Base-by-base conservation (phyloP, 1,284 basidiomycete species). In the Sparassis latifolia region DNA sequence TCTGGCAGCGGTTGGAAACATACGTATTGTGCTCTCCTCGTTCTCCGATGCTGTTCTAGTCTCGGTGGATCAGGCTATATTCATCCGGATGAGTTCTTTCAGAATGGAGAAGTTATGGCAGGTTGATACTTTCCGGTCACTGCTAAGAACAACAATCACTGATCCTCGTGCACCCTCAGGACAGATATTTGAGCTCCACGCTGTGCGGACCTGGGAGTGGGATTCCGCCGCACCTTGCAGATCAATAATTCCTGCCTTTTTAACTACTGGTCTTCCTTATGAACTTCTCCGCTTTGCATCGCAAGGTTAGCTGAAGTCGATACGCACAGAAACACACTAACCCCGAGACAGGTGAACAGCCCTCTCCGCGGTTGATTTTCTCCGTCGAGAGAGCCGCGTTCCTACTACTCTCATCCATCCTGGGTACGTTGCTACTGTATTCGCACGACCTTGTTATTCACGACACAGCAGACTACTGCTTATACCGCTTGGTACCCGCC, bases 41-140 rank as follows among this genome's bases (percentile, higher is more conserved):
- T 20, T 20, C 20, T 20, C 20, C 20, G 20, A 20, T 20, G 20
- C 20, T 20, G 20, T 20, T 20, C 20, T 20, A 20, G 20, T 20
- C 20, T 20, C 20, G 20, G 20, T 20, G 20, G 20, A 20, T 64
- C 60, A 10, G 70, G 66, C 1, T 73, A 72, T 53, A 72, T 73
- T 44, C 72, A 73, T 50, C 71, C 72, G 5, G 72, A 73, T 51
- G 71, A 73, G 56, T 62, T 71, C 53, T 69, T 72, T 55, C 71
- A 73, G 58, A 72, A 68, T 51, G 72, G 66, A 39, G 72, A 73
- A 53, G 59, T 66, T n/a, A 63, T 60, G 29, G 67, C 71, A 45
- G 71, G 71, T 71, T 51, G 38, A 5, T 32, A 10, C 10, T 33
- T 30, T 35, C 5, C 33, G 32, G 6, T 20, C 20, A 20, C 20